phyloP scores from a whole-genome alignment of 2,329 filamentous ascomycete species.

The Aureobasidium sp. region DNA sequence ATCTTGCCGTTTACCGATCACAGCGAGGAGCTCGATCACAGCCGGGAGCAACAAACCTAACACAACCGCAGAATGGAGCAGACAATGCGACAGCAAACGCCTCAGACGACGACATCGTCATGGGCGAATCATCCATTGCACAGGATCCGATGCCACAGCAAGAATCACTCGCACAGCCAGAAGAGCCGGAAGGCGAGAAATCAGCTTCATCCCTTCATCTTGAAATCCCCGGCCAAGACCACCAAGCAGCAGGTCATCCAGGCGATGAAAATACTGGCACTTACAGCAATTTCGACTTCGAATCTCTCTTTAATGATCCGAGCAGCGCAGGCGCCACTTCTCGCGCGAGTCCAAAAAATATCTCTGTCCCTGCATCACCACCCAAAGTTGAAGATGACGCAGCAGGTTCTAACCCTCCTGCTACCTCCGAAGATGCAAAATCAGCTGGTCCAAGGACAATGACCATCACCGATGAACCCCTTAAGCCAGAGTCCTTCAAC shows the following conservation, averaged over 20 bases:
- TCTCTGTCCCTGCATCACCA: background rate
- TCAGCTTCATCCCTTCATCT: slow-evolving; percentile 3
- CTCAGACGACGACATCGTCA: slow-evolving; percentile 16
- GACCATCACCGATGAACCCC: background rate
- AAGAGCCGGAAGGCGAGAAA: slow-evolving; percentile 1
- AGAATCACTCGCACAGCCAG: background rate
- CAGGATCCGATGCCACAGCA: slow-evolving; percentile 13
- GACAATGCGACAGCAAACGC: background rate
- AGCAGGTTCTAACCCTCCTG: background rate
- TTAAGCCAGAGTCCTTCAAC: slow-evolving; percentile 3
- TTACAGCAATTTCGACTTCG: slow-evolving; percentile 28
- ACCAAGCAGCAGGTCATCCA: slow-evolving; percentile 9
- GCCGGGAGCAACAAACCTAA: background rate
- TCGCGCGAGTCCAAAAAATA: slow-evolving; percentile 17
- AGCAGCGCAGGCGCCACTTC: slow-evolving; percentile 19
- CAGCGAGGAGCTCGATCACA: slow-evolving; percentile 10
- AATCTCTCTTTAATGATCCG: slow-evolving; percentile 31
- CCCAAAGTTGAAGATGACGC: background rate
- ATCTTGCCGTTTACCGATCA: slow-evolving; percentile 28
- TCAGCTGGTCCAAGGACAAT: background rate
- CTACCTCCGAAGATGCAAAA: background rate
- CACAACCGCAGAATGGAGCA: background rate
- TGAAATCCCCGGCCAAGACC: slow-evolving; percentile 11
- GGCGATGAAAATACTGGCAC: slow-evolving; percentile 18
- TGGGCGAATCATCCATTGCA: slow-evolving; percentile 16